A percentile compares a stretch with the other conserved stretches of the same genome.
Conservation (phyloP, 208 protist genomes). For the Jaenimonas drosophilae region DNA sequence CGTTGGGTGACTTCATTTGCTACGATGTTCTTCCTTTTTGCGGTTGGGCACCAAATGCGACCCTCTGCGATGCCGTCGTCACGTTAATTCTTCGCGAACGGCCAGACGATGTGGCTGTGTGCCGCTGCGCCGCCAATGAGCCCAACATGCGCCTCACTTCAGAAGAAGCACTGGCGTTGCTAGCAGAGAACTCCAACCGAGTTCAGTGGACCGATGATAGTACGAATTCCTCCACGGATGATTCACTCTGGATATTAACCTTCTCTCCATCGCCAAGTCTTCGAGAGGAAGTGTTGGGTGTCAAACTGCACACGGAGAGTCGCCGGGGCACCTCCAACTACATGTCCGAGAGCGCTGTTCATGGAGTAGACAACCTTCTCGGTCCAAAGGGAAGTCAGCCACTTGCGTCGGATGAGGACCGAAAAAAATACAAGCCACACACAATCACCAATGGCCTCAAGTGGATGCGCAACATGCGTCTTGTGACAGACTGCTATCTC, state of each 20-base stretch:
- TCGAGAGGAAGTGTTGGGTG: conserved; percentile 14
- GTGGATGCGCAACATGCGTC: neutral
- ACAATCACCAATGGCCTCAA: neutral
- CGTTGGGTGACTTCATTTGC: conserved; percentile 61
- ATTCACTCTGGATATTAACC: too few species aligned
- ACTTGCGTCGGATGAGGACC: too few species aligned
- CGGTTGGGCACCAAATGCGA: conserved; percentile 21
- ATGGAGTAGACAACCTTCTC: too few species aligned
- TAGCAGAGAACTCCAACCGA: too few species aligned
- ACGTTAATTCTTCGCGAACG: conserved; percentile 15
- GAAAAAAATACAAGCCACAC: too few species aligned
- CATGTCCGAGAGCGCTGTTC: conserved; percentile 29
- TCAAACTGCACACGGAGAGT: conserved; percentile 12
- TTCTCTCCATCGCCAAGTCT: conserved; percentile 8
- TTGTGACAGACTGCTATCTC: conserved; percentile 13
- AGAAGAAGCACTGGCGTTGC: too few species aligned
- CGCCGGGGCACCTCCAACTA: conserved; percentile 20
- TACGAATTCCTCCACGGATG: too few species aligned
- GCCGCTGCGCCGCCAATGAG: too few species aligned
- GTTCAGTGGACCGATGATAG: too few species aligned
- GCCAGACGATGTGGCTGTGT: neutral
- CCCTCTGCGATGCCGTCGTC: conserved; percentile 37
- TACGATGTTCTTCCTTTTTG: conserved; percentile 49
- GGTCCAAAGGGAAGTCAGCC: too few species aligned
- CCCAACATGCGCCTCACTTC: too few species aligned